A percentile compares a stretch with the other conserved stretches of the same genome.
Evolutionary conservation across 2,329 filamentous ascomycete genomes (phyloP).

Genomic region (Rhynchosporium agropyri): DNA sequence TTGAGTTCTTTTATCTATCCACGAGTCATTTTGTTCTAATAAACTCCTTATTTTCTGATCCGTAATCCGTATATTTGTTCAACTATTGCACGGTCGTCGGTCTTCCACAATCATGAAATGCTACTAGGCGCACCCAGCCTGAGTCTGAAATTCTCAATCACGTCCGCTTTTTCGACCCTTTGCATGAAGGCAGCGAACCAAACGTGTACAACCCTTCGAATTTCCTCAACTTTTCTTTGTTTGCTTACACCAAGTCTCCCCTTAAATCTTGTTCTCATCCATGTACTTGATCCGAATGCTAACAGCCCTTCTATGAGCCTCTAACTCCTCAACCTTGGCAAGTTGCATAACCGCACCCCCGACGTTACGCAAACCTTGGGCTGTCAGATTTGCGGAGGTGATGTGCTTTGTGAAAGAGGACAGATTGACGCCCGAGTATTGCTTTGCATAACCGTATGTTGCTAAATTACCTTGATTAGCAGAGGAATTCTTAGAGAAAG

Average conservation of each 20-base stretch:
- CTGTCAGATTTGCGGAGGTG: slow-evolving; percentile 87
- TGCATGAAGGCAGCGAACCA: background rate
- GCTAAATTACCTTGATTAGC: slow-evolving; percentile 53
- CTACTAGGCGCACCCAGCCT: too few relatives aligned
- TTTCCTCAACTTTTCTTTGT: background rate
- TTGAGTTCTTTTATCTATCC: too few relatives aligned
- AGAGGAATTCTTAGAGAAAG: slow-evolving; percentile 9
- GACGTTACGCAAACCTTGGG: slow-evolving; percentile 82
- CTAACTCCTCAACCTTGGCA: slow-evolving; percentile 89
- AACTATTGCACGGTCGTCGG: too few relatives aligned
- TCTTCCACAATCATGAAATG: too few relatives aligned
- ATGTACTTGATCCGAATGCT: slow-evolving; percentile 60
- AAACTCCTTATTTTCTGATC: too few relatives aligned
- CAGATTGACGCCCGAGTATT: slow-evolving; percentile 97
- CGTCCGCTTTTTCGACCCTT: too few relatives aligned
- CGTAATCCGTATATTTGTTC: too few relatives aligned
- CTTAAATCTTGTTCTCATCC: slow-evolving; percentile 39
- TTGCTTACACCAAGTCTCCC: background rate
- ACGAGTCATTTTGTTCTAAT: too few relatives aligned
- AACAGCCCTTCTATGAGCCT: slow-evolving; percentile 83
- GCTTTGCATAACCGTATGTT: slow-evolving; percentile 96
- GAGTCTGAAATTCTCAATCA: too few relatives aligned
- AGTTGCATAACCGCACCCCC: slow-evolving; percentile 91
- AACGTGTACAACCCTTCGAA: background rate
- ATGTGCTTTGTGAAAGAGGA: slow-evolving; percentile 98